Conservation (phyloP, 169 alveolate genomes). For the Eimeria maxima region DNA sequence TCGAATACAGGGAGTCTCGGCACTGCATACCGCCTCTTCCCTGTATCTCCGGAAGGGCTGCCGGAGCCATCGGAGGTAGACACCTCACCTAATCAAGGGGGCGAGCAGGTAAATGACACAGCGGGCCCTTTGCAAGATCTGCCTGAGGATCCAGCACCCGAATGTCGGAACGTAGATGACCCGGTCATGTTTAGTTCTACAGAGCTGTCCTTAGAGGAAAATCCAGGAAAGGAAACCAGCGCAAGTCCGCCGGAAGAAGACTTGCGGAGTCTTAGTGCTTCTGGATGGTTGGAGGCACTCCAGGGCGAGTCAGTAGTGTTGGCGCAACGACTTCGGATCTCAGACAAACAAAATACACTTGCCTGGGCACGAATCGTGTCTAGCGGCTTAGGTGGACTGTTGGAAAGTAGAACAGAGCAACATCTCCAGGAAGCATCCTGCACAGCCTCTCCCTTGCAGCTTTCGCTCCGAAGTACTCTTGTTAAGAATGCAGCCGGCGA, state of each 20-base stretch:
- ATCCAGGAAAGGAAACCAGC: neutral
- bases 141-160: neutral
- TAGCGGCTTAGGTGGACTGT: neutral
- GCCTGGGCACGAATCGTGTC: constrained; percentile 36
- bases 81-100: neutral
- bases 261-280: neutral
- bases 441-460: constrained; percentile 10
- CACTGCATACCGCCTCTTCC: constrained; percentile 62
- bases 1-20: constrained; percentile 59
- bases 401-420: neutral
- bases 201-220: neutral
- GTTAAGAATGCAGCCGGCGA: constrained; percentile 78
- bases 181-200: neutral
- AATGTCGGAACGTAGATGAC: neutral
- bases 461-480: constrained; percentile 15
- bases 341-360: constrained; percentile 53
- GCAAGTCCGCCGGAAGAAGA: constrained; percentile 31
- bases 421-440: neutral
- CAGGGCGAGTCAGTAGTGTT: constrained; percentile 66
- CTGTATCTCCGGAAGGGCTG: constrained; percentile 25
- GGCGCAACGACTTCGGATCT: constrained; percentile 68
- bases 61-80: neutral
- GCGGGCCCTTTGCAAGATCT: neutral
- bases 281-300: constrained; percentile 72
- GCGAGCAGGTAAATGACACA: neutral